These are phyloP conservation scores for Dioscorea dumetorum DNA, from an alignment of 106 monocot species.

Conservation along the genomic window DNA sequence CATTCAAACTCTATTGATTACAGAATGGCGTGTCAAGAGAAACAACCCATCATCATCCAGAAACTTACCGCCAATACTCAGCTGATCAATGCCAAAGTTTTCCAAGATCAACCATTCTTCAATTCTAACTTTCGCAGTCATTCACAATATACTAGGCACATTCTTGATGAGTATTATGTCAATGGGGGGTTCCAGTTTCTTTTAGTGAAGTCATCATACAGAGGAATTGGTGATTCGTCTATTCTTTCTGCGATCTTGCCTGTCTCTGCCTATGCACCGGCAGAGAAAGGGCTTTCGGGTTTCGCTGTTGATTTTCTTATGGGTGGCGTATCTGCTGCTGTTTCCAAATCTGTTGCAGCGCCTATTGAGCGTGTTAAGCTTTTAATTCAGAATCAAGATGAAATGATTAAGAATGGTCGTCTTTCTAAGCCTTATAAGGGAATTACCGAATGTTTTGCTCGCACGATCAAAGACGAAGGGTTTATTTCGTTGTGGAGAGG, in stretches of 20 bases:
- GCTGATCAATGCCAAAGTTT: constrained; percentile 16
- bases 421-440: constrained; percentile 35
- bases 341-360: constrained; percentile 38
- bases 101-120: constrained; percentile 12
- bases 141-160: constrained; percentile 6
- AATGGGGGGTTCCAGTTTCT: constrained; percentile 20
- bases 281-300: constrained; percentile 25
- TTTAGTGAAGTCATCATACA: not conserved
- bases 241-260: constrained; percentile 2
- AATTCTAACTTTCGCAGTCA: constrained; percentile 12
- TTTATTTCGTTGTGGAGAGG: constrained; percentile 31
- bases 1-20: no score
- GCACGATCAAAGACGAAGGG: constrained; percentile 37
- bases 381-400: constrained; percentile 47
- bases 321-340: constrained; percentile 40
- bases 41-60: constrained; percentile 9
- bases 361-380: constrained; percentile 42
- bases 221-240: not conserved
- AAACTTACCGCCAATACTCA: constrained; percentile 6
- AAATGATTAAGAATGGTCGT: constrained; percentile 37
- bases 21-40: no score
- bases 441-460: constrained; percentile 23
- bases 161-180: constrained; percentile 8
- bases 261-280: constrained; percentile 27
- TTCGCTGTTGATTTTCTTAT: constrained; percentile 37